phyloP scores from a whole-genome alignment of 2,329 filamentous ascomycete species.

The Fusarium nodosum region DNA sequence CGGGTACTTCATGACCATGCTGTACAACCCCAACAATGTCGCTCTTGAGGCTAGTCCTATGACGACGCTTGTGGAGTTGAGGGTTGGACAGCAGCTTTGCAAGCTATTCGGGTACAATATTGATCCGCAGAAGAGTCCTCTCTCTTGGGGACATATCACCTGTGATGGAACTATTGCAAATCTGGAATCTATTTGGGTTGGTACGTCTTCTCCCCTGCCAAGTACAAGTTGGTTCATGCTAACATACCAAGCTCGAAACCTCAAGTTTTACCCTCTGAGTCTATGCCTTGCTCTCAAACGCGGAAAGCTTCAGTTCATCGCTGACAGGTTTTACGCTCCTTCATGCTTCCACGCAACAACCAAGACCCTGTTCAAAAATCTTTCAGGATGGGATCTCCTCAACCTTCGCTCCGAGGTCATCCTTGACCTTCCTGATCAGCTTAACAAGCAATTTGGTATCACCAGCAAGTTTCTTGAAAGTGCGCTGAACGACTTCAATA shows the following conservation, averaged over 20 bases:
- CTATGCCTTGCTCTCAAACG: conserved; percentile 54
- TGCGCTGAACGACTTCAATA: conserved; percentile 47
- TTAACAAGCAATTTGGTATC: conserved; percentile 57
- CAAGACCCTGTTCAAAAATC: conserved; percentile 54
- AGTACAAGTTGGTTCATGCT: too few species aligned
- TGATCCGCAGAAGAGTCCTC: conserved; percentile 47
- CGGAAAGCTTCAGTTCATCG: conserved; percentile 55
- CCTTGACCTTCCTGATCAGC: conserved; percentile 57
- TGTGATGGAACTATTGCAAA: conserved; percentile 63
- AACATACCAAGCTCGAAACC: conserved; percentile 56
- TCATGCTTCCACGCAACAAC: conserved; percentile 50
- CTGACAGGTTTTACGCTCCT: conserved; percentile 57
- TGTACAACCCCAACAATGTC: conserved; percentile 66
- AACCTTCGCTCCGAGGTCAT: conserved; percentile 58
- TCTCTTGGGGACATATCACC: conserved; percentile 61
- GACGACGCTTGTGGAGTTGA: conserved; percentile 60
- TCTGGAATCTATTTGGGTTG: conserved; percentile 62
- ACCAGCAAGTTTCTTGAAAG: conserved; percentile 54
- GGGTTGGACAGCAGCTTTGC: conserved; percentile 61
- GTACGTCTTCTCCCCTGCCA: too few species aligned
- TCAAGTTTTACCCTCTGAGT: conserved; percentile 63
- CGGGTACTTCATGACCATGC: conserved; percentile 64
- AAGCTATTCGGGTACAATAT: conserved; percentile 61
- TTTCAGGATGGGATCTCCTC: conserved; percentile 60
- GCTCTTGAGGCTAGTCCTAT: conserved; percentile 61